phyloP scores from a whole-genome alignment of 1,284 basidiomycete genomes.

The Heimioporus retisporus region DNA sequence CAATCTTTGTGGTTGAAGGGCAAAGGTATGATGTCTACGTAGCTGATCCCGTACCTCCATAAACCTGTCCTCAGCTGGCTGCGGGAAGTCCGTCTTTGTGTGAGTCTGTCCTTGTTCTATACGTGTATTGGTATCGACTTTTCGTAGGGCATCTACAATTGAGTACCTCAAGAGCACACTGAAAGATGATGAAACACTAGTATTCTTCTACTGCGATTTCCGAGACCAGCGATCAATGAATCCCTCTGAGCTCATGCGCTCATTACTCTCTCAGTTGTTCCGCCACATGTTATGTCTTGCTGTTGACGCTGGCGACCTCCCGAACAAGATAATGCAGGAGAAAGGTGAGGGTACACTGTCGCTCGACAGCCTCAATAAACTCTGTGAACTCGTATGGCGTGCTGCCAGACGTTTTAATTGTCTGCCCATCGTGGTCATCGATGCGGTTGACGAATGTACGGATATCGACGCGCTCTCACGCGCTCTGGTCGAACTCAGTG shows the following conservation, averaged over 20 bases:
- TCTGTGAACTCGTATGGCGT: constrained; percentile 1
- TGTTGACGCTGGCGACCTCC: constrained; percentile 1
- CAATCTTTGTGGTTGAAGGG: no score
- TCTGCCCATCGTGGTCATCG: no score
- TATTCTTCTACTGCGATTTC: constrained; percentile 18
- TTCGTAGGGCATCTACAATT: constrained; percentile 9
- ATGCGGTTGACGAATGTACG: background rate
- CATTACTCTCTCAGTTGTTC: constrained; percentile 8
- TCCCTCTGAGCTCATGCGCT: constrained; percentile 3
- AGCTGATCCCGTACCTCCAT: background rate
- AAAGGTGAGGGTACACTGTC: background rate
- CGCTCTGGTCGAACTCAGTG: background rate
- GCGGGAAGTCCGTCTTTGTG: constrained; percentile 17
- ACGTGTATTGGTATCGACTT: background rate
- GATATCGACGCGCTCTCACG: constrained; percentile 7
- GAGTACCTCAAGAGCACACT: constrained; percentile 2
- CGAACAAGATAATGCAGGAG: constrained; percentile 9
- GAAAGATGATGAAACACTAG: background rate
- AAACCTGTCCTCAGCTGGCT: background rate
- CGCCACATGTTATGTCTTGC: background rate
- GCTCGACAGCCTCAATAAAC: background rate
- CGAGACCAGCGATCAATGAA: background rate
- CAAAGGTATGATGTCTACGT: background rate
- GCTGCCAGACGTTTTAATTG: no score
- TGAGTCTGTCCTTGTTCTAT: background rate